Conservation (phyloP, 2,329 filamentous ascomycete species). For the Fusarium paranaense region DNA sequence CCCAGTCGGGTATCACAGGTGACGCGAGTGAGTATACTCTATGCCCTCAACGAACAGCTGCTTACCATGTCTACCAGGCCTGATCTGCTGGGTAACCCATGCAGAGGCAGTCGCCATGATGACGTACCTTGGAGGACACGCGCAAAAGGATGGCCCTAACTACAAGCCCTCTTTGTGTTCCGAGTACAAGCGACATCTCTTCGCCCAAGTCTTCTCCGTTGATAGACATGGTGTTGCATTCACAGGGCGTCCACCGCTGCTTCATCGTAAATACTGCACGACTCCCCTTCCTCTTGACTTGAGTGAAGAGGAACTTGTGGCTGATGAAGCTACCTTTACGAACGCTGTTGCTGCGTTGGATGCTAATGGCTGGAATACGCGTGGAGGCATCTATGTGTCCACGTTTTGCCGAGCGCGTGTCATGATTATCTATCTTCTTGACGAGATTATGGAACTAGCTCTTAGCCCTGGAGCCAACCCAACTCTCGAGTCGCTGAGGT, state of each 20-base stretch:
- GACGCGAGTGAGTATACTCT: slow-evolving; percentile 19
- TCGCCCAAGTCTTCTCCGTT: slow-evolving; percentile 47
- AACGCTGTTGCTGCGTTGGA: slow-evolving; percentile 41
- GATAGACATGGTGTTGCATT: slow-evolving; percentile 55
- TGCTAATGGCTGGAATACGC: slow-evolving; percentile 53
- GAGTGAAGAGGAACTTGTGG: slow-evolving; percentile 50
- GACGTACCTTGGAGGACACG: slow-evolving; percentile 19
- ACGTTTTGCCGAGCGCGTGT: slow-evolving; percentile 45
- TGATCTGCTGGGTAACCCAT: slow-evolving; percentile 11
- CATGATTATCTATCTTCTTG: slow-evolving; percentile 39
- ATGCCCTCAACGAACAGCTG: neutral
- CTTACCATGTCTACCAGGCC: slow-evolving; percentile 1
- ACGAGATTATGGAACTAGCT: slow-evolving; percentile 47
- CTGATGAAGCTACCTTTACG: slow-evolving; percentile 30
- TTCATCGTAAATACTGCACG: slow-evolving; percentile 45
- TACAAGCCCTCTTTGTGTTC: slow-evolving; percentile 22
- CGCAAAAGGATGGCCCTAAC: neutral
- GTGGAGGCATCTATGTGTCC: slow-evolving; percentile 45
- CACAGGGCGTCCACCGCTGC: slow-evolving; percentile 55
- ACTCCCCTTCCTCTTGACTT: slow-evolving; percentile 56
- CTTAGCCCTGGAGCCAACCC: slow-evolving; percentile 13
- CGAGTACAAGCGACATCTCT: slow-evolving; percentile 41
- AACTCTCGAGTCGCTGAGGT: slow-evolving; percentile 6
- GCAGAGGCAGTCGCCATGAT: slow-evolving; percentile 14
- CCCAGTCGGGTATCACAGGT: slow-evolving; percentile 9